Base-by-base conservation (phyloP, 192 early-diverging fungal species). In the Phlyctochytrium bullatum region DNA sequence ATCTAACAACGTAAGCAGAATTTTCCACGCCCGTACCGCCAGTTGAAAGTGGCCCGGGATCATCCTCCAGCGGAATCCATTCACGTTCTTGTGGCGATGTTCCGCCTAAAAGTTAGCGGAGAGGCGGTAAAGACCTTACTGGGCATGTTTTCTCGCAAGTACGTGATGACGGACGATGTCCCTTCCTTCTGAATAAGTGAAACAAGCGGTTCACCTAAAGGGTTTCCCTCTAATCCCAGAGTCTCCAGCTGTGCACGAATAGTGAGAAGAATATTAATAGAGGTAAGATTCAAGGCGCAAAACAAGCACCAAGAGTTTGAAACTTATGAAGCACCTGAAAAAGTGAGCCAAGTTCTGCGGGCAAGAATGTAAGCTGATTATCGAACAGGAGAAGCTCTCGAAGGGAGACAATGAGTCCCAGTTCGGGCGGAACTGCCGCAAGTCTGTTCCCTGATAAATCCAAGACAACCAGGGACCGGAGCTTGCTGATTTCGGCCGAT, bases 191-290 rank as follows among this genome's bases (percentile, higher is more conserved):
- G 89, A 56, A 96, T 67, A 58, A 97, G 60, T 2, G 79, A 80
- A 61, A 89, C 87, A 28, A 97, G 71, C 40, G 90, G 88, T 16
- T 95, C 90, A 53, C 88, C 84, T 59, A 98, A 69, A 17, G 95
- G 95, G 74, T 98, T 98, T 16, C 97, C 97, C 72, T 98, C 97
- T 40, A 98, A 71, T 0, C 95, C 97, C 50, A 98, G 78, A 0
- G 81, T 88, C 65, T 97, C 94, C 30, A 98, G 76, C 68, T 69
- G 47, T 23, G 17, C 25, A 59, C 60, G 29, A 34, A 33, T n/a
- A n/a, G n/a, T n/a, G n/a, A n/a, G n/a, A n/a, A n/a, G n/a, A n/a
- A n/a, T 50, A 27, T 1, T 17, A 24, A 25, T 23, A 16, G 30
- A 59, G 17, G 16, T 59, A 30, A 0, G 3, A 23, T n/a, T n/a